These are phyloP conservation scores for Thielaviopsis populi DNA, from an alignment of 2,329 filamentous ascomycete species.

Conservation along the genomic window DNA sequence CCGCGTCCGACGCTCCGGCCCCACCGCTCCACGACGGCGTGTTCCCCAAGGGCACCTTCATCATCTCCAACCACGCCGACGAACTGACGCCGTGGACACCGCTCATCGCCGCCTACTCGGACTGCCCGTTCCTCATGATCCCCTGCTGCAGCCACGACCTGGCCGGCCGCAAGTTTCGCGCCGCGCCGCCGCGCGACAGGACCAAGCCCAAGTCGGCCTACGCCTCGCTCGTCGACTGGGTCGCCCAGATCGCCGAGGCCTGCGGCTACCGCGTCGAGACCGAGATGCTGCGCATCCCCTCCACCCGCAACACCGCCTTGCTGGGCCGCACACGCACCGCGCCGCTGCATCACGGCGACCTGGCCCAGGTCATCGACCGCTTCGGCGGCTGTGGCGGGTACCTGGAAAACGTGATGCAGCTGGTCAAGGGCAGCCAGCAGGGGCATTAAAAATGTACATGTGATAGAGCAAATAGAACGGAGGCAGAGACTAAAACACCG, in stretches of 20 bases:
- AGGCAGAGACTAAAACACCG: background rate
- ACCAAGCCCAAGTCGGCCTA: constrained; percentile 46
- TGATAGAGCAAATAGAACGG: background rate
- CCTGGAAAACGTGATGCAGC: constrained; percentile 41
- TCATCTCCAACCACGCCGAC: constrained; percentile 94
- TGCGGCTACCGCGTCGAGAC: constrained; percentile 65
- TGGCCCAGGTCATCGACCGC: constrained; percentile 31
- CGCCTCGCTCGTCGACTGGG: constrained; percentile 68
- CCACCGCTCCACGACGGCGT: constrained; percentile 39
- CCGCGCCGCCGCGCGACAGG: constrained; percentile 39
- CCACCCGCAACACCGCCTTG: constrained; percentile 72
- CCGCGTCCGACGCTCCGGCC: background rate
- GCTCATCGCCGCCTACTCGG: constrained; percentile 60
- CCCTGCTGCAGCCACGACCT: constrained; percentile 90
- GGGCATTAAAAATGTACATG: constrained; percentile 24
- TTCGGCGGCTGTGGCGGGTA: constrained; percentile 45
- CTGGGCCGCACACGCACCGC: constrained; percentile 43
- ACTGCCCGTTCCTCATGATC: constrained; percentile 76
- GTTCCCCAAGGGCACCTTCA: constrained; percentile 66
- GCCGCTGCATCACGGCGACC: constrained; percentile 24
- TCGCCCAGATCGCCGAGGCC: constrained; percentile 50
- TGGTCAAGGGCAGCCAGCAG: constrained; percentile 37
- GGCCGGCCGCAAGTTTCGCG: constrained; percentile 58
- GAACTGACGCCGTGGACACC: constrained; percentile 95
- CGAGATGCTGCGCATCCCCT: constrained; percentile 81